Conservation (phyloP, 768 basidiomycete species). For the Sporobolomyces phaffii region DNA sequence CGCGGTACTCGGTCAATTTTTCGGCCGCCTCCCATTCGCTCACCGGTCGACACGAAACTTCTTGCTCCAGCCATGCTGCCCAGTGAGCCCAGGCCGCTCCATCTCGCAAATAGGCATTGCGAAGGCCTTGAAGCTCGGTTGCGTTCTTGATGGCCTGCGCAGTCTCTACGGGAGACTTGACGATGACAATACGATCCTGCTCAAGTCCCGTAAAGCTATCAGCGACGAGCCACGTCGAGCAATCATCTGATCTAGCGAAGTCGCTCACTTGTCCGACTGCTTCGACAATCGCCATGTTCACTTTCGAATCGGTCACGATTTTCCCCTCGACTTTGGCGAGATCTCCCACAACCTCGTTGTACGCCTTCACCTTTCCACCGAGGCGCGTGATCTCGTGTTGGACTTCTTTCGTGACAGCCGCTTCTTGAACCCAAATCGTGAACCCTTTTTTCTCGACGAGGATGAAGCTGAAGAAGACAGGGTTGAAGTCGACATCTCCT, state of each 20-base stretch:
- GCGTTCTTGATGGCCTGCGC: slow-evolving; percentile 85
- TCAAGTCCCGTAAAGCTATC: background rate
- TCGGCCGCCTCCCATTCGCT: slow-evolving; percentile 89
- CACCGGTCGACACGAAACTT: slow-evolving; percentile 60
- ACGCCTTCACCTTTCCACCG: slow-evolving; percentile 59
- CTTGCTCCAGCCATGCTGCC: slow-evolving; percentile 80
- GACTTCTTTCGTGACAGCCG: slow-evolving; percentile 54
- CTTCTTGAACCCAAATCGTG: slow-evolving; percentile 66
- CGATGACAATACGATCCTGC: slow-evolving; percentile 26
- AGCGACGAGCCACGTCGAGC: background rate
- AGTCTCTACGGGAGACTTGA: slow-evolving; percentile 60
- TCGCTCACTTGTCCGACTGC: slow-evolving; percentile 43
- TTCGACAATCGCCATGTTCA: slow-evolving; percentile 43
- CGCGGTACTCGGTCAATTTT: slow-evolving; percentile 69
- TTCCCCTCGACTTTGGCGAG: slow-evolving; percentile 46
- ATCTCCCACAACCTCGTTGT: slow-evolving; percentile 74
- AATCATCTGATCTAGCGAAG: background rate
- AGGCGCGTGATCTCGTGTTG: slow-evolving; percentile 57
- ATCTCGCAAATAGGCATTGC: slow-evolving; percentile 79
- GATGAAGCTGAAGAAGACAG: slow-evolving; percentile 82
- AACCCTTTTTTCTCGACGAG: slow-evolving; percentile 59
- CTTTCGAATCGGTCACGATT: slow-evolving; percentile 39
- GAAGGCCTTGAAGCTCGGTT: slow-evolving; percentile 61
- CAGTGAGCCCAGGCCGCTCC: slow-evolving; percentile 65
- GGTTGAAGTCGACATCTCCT: slow-evolving; percentile 82